A percentile compares a stretch with the other conserved stretches of the same genome.
phyloP scores from a whole-genome alignment of 495 filamentous ascomycete genomes.

The Penicillium samsonianum region DNA sequence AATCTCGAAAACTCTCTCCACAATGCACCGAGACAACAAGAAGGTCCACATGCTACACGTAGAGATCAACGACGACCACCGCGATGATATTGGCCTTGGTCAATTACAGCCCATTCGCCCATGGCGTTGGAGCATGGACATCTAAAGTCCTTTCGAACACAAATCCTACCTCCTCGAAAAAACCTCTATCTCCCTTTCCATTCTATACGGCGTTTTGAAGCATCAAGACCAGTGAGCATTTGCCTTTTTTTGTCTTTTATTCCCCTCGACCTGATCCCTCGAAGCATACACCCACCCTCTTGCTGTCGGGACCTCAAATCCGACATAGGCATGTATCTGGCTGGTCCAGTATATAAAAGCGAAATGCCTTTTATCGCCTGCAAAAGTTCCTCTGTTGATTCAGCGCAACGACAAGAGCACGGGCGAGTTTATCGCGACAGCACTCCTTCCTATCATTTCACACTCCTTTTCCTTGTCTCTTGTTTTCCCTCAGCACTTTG shows the following conservation, averaged over 20 bases:
- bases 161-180: no score
- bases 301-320: conserved; percentile 4
- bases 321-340: conserved; percentile 8
- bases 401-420: background rate
- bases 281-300: conserved; percentile 1
- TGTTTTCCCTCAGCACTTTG: background rate
- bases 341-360: conserved; percentile 12
- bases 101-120: conserved; percentile 45
- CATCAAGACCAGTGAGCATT: conserved; percentile 11
- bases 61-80: conserved; percentile 42
- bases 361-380: conserved; percentile 3
- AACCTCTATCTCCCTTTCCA: background rate
- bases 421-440: conserved; percentile 3
- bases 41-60: conserved; percentile 45
- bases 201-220: conserved; percentile 10
- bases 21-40: conserved; percentile 35
- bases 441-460: conserved; percentile 8
- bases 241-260: conserved; percentile 6
- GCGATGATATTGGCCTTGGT: conserved; percentile 39
- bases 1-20: conserved; percentile 41
- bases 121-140: conserved; percentile 54
- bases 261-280: background rate
- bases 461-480: conserved; percentile 2
- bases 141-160: conserved; percentile 26
- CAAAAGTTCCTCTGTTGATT: background rate